Evolutionary conservation across 2,329 filamentous ascomycete species (phyloP).

Genomic region (Pseudogymnoascus sp.): DNA sequence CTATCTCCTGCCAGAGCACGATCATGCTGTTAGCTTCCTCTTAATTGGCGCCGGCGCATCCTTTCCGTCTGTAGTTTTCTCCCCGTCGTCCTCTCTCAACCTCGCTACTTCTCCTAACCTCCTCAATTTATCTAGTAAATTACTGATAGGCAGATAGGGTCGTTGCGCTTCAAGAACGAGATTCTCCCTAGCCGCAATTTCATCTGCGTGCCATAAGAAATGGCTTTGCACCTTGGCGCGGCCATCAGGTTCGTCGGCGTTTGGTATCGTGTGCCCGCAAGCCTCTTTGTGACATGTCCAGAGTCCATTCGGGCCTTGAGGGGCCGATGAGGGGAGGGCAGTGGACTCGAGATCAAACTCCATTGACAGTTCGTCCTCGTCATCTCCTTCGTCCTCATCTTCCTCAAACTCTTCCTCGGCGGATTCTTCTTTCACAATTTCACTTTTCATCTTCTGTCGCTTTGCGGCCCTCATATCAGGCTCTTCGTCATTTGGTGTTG

Average conservation of each 20-base stretch:
- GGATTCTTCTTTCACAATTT: background rate
- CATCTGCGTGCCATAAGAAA: slow-evolving; percentile 50
- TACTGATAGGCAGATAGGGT: slow-evolving; percentile 47
- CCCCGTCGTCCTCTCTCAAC: slow-evolving; percentile 23
- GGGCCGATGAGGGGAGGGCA: slow-evolving; percentile 36
- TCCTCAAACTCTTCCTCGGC: background rate
- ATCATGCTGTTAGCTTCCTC: background rate
- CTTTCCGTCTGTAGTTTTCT: slow-evolving; percentile 16
- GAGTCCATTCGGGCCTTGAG: slow-evolving; percentile 50
- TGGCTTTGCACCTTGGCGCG: slow-evolving; percentile 51
- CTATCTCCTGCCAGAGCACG: background rate
- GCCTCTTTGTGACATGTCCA: slow-evolving; percentile 59
- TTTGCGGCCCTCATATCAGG: background rate
- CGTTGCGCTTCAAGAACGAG: slow-evolving; percentile 47
- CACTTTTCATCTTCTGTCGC: background rate
- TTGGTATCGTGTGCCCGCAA: slow-evolving; percentile 55
- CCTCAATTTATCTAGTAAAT: slow-evolving; percentile 48
- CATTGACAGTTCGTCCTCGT: slow-evolving; percentile 8
- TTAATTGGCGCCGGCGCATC: background rate
- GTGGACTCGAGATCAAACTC: slow-evolving; percentile 26
- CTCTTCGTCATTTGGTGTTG: slow-evolving; percentile 5
- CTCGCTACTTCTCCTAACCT: slow-evolving; percentile 33
- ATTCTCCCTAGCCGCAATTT: slow-evolving; percentile 35
- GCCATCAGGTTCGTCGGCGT: slow-evolving; percentile 46
- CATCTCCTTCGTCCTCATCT: background rate